Evolutionary conservation across 148 eudicot genomes (phyloP).

Genomic region (Amaranthus cruentus): DNA sequence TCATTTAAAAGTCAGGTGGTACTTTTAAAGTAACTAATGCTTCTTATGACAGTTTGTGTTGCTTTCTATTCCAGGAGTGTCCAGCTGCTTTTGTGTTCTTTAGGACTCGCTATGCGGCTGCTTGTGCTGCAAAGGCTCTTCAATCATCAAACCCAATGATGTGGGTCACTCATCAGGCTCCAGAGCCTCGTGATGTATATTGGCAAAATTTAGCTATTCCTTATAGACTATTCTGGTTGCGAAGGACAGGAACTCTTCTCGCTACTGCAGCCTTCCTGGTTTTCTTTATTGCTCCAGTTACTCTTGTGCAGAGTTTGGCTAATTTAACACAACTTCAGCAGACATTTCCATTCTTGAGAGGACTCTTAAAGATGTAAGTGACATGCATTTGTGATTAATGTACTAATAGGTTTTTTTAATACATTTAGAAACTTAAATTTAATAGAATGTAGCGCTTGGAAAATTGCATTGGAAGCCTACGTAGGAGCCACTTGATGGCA

Average conservation of each 20-base stretch:
- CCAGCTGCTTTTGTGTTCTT: conserved; percentile 85
- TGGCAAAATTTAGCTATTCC: conserved; percentile 87
- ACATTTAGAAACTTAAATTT: neutral
- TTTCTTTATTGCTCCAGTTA: conserved; percentile 65
- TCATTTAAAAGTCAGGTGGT: neutral
- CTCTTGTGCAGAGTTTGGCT: conserved; percentile 75
- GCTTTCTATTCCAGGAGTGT: conserved; percentile 59
- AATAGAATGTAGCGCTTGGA: neutral
- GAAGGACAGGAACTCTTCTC: conserved; percentile 55
- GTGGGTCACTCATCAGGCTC: conserved; percentile 84
- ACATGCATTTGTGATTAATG: neutral
- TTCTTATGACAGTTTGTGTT: neutral
- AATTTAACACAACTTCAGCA: conserved; percentile 47
- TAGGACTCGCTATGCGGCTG: conserved; percentile 84
- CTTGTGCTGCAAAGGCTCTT: conserved; percentile 61
- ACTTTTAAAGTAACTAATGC: conserved; percentile 1
- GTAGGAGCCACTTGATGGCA: too few species aligned
- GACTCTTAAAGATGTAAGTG: conserved; percentile 52
- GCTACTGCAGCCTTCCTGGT: conserved; percentile 58
- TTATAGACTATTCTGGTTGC: conserved; percentile 78
- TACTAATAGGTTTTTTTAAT: neutral
- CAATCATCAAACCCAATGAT: conserved; percentile 80
- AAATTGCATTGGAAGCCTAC: too few species aligned
- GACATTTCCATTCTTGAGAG: conserved; percentile 55
- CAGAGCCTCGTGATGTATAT: conserved; percentile 77